phyloP scores from a whole-genome alignment of 2,329 filamentous ascomycete species.

The Leptographium procerum region DNA sequence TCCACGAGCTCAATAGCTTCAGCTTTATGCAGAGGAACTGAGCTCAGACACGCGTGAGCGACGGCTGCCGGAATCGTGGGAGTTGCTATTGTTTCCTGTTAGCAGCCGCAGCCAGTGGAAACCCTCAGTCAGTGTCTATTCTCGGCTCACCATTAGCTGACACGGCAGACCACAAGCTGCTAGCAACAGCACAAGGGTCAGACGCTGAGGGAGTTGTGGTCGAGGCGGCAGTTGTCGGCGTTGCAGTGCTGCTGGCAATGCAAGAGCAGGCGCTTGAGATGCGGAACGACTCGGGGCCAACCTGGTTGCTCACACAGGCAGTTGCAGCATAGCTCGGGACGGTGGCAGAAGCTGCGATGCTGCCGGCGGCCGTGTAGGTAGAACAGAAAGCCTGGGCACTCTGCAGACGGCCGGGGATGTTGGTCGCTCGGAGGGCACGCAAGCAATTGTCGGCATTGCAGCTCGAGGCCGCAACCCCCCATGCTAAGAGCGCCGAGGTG shows the following conservation, averaged over 20 bases:
- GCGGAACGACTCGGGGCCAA: neutral
- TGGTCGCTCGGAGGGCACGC: slow-evolving; percentile 22
- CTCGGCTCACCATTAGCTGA: neutral
- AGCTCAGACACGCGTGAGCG: slow-evolving; percentile 29
- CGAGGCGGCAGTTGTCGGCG: neutral
- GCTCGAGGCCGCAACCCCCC: neutral
- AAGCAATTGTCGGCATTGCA: slow-evolving; percentile 18
- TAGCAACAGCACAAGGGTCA: neutral
- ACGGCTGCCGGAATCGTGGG: slow-evolving; percentile 24
- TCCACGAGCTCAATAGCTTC: slow-evolving; percentile 27
- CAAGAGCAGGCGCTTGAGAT: neutral
- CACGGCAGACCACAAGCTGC: neutral
- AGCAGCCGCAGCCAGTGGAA: neutral
- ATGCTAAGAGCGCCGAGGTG: neutral
- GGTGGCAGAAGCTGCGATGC: slow-evolving; percentile 5
- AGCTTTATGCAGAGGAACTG: slow-evolving; percentile 27
- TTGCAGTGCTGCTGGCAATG: neutral
- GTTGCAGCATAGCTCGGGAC: neutral
- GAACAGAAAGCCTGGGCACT: no score
- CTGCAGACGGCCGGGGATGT: slow-evolving; percentile 14
- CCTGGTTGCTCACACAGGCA: neutral
- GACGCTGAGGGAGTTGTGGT: neutral
- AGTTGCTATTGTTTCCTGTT: slow-evolving; percentile 8
- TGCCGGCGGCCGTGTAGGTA: no score
- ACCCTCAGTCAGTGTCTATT: neutral